A percentile compares a stretch with the other conserved stretches of the same genome.
Conservation (phyloP, 106 monocot genomes). For the Xerophyta viscosa region DNA sequence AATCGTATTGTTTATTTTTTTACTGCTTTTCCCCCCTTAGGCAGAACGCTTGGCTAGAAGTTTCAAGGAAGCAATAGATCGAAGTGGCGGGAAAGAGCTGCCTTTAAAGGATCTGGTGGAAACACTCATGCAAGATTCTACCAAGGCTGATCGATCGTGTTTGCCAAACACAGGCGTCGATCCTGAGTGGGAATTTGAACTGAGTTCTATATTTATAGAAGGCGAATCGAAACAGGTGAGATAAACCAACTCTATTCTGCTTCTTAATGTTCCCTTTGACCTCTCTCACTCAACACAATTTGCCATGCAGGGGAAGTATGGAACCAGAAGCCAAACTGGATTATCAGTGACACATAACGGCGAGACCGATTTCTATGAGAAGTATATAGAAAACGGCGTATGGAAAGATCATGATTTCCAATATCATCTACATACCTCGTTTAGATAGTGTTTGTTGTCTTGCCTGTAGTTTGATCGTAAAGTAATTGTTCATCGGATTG, state of each 20-base stretch:
- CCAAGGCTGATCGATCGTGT: slow-evolving; percentile 36
- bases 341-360: slow-evolving; percentile 36
- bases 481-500: no score
- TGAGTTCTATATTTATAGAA: slow-evolving; percentile 70
- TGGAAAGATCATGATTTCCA: slow-evolving; percentile 66
- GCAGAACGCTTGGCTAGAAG: slow-evolving; percentile 24
- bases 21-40: slow-evolving; percentile 22
- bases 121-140: slow-evolving; percentile 55
- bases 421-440: slow-evolving; percentile 27
- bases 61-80: slow-evolving; percentile 31
- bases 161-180: slow-evolving; percentile 52
- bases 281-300: background rate
- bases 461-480: no score
- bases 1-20: no score
- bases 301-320: slow-evolving; percentile 51
- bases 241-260: background rate
- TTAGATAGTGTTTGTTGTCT: no score
- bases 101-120: slow-evolving; percentile 26
- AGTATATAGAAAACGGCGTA: slow-evolving; percentile 39
- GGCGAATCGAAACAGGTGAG: slow-evolving; percentile 34
- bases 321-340: slow-evolving; percentile 74
- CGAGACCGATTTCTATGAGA: slow-evolving; percentile 57
- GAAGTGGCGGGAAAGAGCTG: slow-evolving; percentile 19
- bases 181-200: slow-evolving; percentile 52
- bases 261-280: background rate